Evolutionary conservation across 2,329 filamentous ascomycete genomes (phyloP).

Genomic region (Myriosclerotinia curreyana): DNA sequence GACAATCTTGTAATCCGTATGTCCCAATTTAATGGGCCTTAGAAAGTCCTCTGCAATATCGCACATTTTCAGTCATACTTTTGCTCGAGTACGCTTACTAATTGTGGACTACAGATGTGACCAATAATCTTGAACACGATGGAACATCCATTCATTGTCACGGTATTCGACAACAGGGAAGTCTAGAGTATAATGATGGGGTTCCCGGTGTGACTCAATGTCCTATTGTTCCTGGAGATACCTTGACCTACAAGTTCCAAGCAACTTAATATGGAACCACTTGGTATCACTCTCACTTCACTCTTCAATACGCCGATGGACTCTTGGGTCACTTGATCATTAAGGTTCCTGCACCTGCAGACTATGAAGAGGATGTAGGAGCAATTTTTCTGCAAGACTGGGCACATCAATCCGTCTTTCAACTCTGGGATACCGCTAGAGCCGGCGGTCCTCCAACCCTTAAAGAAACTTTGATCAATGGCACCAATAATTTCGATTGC

Average conservation of each 20-base stretch:
- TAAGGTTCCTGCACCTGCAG: constrained; percentile 54
- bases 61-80: not conserved
- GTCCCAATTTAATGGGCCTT: not conserved
- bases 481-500: constrained; percentile 35
- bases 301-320: constrained; percentile 43
- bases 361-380: constrained; percentile 52
- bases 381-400: constrained; percentile 37
- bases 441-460: constrained; percentile 30
- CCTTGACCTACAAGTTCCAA: constrained; percentile 42
- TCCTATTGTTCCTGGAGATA: constrained; percentile 58
- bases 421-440: constrained; percentile 34
- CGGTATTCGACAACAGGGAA: constrained; percentile 46
- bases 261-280: constrained; percentile 37
- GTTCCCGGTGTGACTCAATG: constrained; percentile 52
- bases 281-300: constrained; percentile 39
- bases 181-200: constrained; percentile 41
- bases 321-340: constrained; percentile 59
- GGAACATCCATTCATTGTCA: constrained; percentile 54
- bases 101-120: constrained; percentile 33
- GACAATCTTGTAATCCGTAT: constrained; percentile 36
- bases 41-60: not conserved
- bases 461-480: constrained; percentile 38
- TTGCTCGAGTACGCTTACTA: not conserved
- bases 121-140: constrained; percentile 41
- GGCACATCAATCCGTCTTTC: constrained; percentile 32